These are phyloP conservation scores for Coccomyxa sp. DNA, from an alignment of 139 green algal genomes.

Conservation along the genomic window DNA sequence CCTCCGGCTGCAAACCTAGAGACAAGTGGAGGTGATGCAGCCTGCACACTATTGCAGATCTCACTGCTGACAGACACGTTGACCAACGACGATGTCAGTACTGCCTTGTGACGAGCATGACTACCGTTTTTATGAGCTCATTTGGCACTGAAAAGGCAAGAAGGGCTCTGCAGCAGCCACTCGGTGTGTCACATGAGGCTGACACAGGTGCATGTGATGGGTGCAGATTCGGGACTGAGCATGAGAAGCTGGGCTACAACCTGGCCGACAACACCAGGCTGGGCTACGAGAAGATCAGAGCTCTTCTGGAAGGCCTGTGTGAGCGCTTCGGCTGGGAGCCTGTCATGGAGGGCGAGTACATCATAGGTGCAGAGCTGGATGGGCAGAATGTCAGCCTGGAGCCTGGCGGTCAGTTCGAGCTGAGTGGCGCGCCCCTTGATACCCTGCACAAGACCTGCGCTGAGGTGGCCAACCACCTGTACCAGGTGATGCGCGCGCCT, in stretches of 20 bases:
- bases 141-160: background rate
- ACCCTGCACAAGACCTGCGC: conserved; percentile 91
- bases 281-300: conserved; percentile 73
- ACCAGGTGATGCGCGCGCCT: conserved; percentile 54
- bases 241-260: conserved; percentile 97
- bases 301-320: conserved; percentile 70
- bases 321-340: conserved; percentile 81
- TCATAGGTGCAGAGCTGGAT: conserved; percentile 83
- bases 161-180: background rate
- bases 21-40: conserved; percentile 66
- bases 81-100: background rate
- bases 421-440: conserved; percentile 86
- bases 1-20: conserved; percentile 74
- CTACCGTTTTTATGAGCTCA: background rate
- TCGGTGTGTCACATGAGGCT: too few species aligned
- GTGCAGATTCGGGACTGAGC: conserved; percentile 95
- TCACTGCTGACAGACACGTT: background rate
- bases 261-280: conserved; percentile 54
- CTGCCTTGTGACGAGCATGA: background rate
- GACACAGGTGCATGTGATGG: too few species aligned
- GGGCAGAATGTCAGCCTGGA: conserved; percentile 94
- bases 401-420: conserved; percentile 97
- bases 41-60: background rate
- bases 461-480: conserved; percentile 95
- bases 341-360: conserved; percentile 82